phyloP scores from a whole-genome alignment of 1,284 basidiomycete species.

The Lignosus rhinocerotis region DNA sequence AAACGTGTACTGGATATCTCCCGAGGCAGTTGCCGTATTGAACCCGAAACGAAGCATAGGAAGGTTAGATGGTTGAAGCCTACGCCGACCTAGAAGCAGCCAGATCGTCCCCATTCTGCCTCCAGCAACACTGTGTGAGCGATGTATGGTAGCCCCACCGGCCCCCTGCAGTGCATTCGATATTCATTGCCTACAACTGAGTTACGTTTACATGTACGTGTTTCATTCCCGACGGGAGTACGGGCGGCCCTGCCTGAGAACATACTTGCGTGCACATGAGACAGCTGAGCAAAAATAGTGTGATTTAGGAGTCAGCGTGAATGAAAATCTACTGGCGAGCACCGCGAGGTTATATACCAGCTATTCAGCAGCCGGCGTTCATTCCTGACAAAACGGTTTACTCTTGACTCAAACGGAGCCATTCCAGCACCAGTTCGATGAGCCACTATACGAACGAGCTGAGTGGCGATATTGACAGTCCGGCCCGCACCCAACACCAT shows the following conservation, averaged over 20 bases:
- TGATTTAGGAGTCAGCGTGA: neutral
- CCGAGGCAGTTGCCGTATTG: neutral
- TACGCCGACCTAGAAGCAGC: slow-evolving; percentile 8
- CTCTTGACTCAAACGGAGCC: neutral
- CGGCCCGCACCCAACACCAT: neutral
- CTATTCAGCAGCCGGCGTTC: too few species aligned
- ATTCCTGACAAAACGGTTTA: neutral
- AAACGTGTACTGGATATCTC: slow-evolving; percentile 3
- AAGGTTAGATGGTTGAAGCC: neutral
- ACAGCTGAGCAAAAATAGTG: neutral
- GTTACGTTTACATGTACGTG: neutral
- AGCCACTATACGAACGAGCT: neutral
- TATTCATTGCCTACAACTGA: neutral
- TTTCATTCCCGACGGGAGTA: neutral
- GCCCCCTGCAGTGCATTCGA: neutral
- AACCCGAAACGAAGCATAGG: slow-evolving; percentile 5
- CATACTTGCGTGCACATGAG: neutral
- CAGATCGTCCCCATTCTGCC: neutral
- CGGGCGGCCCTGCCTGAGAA: neutral
- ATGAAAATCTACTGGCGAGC: neutral
- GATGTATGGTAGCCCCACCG: neutral
- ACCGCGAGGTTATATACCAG: too few species aligned
- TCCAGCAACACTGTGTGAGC: neutral
- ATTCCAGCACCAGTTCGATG: neutral
- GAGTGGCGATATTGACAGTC: neutral